Evolutionary conservation across 2,329 filamentous ascomycete genomes (phyloP).

Genomic region (Paraconiothyrium sp.): DNA sequence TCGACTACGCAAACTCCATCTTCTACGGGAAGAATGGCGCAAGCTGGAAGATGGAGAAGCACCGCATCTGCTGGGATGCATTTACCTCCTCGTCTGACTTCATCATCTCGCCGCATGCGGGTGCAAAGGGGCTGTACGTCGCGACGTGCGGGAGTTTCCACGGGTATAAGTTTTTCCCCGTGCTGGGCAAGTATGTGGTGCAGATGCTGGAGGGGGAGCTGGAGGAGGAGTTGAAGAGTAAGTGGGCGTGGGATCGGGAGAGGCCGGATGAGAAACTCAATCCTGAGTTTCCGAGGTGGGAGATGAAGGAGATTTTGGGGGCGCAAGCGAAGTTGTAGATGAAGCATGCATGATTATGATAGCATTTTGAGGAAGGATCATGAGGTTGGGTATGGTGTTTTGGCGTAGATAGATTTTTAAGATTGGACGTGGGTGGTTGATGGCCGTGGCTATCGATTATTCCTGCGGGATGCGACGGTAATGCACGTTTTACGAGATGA

Average conservation of each 20-base stretch:
- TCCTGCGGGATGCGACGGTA: too few relatives aligned
- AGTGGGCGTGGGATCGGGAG: slow-evolving; percentile 71
- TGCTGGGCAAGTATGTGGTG: slow-evolving; percentile 64
- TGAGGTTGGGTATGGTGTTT: too few relatives aligned
- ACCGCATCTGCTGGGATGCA: slow-evolving; percentile 75
- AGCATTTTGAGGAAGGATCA: too few relatives aligned
- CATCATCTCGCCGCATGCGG: slow-evolving; percentile 62
- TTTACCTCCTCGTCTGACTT: slow-evolving; percentile 67
- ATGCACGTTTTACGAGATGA: too few relatives aligned
- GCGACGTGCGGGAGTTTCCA: slow-evolving; percentile 70
- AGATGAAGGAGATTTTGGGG: slow-evolving; percentile 64
- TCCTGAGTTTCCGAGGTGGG: slow-evolving; percentile 65
- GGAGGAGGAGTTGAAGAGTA: slow-evolving; percentile 62
- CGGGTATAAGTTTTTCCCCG: slow-evolving; percentile 69
- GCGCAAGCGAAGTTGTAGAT: slow-evolving; percentile 41
- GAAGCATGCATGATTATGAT: neutral
- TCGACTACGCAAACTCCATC: slow-evolving; percentile 64
- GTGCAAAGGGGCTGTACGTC: slow-evolving; percentile 60
- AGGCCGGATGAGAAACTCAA: slow-evolving; percentile 62
- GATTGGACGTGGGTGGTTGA: too few relatives aligned
- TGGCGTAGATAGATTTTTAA: too few relatives aligned
- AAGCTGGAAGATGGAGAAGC: slow-evolving; percentile 67
- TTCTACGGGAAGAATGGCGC: slow-evolving; percentile 68
- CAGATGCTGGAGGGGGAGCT: slow-evolving; percentile 57
- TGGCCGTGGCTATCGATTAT: too few relatives aligned